Conservation (phyloP, 164 flowering plant genomes). For the Kalanchoe fedtschenkoi region DNA sequence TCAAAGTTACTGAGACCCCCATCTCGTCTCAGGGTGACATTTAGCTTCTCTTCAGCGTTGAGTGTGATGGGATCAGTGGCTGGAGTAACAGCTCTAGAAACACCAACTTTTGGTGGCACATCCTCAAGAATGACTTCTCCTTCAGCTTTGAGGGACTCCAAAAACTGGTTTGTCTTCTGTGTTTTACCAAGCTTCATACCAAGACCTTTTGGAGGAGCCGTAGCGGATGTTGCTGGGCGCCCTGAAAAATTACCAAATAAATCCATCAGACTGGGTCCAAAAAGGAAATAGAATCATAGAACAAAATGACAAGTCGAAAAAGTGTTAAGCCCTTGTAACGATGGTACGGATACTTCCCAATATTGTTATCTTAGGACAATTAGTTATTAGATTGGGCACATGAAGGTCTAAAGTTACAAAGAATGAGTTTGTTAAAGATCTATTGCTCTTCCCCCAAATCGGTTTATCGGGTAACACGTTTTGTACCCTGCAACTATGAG, state of each 20-base stretch:
- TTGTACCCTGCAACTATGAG: background rate
- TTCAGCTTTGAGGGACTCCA: conserved; percentile 96
- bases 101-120: conserved; percentile 54
- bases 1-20: conserved; percentile 93
- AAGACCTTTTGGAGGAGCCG: conserved; percentile 90
- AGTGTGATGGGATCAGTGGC: conserved; percentile 83
- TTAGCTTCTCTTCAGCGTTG: conserved; percentile 80
- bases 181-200: conserved; percentile 95
- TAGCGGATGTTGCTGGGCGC: conserved; percentile 73
- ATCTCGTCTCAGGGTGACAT: conserved; percentile 73
- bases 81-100: conserved; percentile 47
- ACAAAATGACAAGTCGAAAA: too few species aligned
- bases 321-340: too few species aligned
- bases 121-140: conserved; percentile 93
- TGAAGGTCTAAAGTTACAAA: too few species aligned
- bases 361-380: too few species aligned
- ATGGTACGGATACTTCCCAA: too few species aligned
- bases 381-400: too few species aligned
- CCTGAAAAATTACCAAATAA: conserved; percentile 25
- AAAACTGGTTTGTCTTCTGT: conserved; percentile 74
- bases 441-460: background rate
- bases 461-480: background rate
- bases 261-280: background rate
- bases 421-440: background rate
- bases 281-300: background rate